A percentile compares a stretch with the other conserved stretches of the same genome.
Conservation (phyloP, 1,284 basidiomycete genomes). For the Sanghuangporus baumii region DNA sequence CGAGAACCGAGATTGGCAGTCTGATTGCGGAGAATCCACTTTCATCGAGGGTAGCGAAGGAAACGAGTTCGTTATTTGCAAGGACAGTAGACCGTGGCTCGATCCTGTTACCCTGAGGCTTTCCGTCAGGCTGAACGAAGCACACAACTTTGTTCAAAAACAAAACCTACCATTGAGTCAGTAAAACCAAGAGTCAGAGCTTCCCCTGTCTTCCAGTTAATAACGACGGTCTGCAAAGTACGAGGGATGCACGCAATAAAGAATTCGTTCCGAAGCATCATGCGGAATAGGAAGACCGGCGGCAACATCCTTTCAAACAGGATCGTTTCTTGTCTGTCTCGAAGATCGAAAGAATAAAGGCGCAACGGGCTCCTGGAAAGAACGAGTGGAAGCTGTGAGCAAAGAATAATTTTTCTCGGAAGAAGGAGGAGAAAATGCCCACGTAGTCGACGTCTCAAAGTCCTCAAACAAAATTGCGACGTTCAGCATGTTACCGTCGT, state of each 20-base stretch:
- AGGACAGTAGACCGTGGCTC: background rate
- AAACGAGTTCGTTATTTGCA: background rate
- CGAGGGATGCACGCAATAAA: background rate
- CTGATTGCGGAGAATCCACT: background rate
- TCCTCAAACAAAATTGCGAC: background rate
- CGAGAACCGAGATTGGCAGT: background rate
- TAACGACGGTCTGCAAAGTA: constrained; percentile 2
- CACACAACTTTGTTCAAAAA: background rate
- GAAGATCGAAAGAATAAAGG: constrained; percentile 3
- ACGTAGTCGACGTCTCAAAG: background rate
- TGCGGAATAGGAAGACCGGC: background rate
- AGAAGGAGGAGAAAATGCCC: background rate
- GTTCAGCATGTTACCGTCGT: background rate
- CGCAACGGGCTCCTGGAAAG: background rate
- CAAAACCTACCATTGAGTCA: background rate
- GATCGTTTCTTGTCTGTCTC: background rate
- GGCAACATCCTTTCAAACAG: constrained; percentile 1
- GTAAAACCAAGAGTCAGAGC: background rate
- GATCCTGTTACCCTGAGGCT: background rate
- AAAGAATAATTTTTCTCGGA: background rate
- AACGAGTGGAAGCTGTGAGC: background rate
- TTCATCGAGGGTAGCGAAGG: background rate
- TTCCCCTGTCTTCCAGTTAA: constrained; percentile 7
- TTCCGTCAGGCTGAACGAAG: background rate
- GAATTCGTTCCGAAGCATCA: constrained; percentile 5